Conservation (phyloP, 768 basidiomycete genomes). For the Dictyophora rubrovolvata region DNA sequence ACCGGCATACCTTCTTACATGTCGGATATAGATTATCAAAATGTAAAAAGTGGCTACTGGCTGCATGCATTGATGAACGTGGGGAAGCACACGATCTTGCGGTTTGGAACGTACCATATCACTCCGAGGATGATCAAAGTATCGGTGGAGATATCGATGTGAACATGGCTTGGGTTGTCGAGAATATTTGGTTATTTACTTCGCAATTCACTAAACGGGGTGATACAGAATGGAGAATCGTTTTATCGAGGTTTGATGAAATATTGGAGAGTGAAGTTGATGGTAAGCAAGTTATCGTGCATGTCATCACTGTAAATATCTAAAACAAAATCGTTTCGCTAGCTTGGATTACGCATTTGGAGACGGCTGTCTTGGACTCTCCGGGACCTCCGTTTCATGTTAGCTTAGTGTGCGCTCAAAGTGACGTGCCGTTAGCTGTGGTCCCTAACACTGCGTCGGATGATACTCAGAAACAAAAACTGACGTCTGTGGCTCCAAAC, state of each 20-base stretch:
- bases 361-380: conserved; percentile 27
- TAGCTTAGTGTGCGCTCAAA: conserved; percentile 49
- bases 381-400: conserved; percentile 45
- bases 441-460: conserved; percentile 19
- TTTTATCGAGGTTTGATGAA: conserved; percentile 56
- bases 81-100: conserved; percentile 65
- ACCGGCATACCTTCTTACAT: conserved; percentile 58
- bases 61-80: conserved; percentile 65
- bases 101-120: conserved; percentile 39
- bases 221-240: conserved; percentile 72
- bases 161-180: conserved; percentile 41
- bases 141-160: conserved; percentile 32
- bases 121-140: conserved; percentile 1
- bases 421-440: conserved; percentile 50
- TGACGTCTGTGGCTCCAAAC: background rate
- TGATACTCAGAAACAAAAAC: background rate
- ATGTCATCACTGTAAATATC: background rate
- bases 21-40: conserved; percentile 59
- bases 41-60: conserved; percentile 69
- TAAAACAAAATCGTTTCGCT: conserved; percentile 2
- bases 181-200: conserved; percentile 63
- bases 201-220: conserved; percentile 50
- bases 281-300: conserved; percentile 34
- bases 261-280: conserved; percentile 52
- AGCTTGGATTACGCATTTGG: conserved; percentile 61